phyloP scores from a whole-genome alignment of 805 yeast genomes.

The Helenozyma rhizophorensis region DNA sequence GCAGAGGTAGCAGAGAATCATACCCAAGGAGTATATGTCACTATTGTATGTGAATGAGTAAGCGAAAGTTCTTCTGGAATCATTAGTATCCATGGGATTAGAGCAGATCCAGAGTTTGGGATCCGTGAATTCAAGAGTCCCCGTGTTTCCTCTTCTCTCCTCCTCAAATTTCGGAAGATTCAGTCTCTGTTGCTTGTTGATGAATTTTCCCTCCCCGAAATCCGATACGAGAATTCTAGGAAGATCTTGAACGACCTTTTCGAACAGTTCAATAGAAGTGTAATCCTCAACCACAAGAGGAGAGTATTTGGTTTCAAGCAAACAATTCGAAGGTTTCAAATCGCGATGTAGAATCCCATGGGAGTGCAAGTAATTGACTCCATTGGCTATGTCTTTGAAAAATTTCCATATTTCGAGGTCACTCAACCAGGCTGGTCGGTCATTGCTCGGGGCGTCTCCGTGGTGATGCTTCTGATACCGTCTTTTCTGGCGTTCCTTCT shows the following conservation, averaged over 20 bases:
- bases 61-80: slow-evolving; percentile 33
- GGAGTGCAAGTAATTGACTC: slow-evolving; percentile 67
- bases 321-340: slow-evolving; percentile 83
- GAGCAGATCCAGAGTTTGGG: slow-evolving; percentile 62
- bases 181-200: slow-evolving; percentile 43
- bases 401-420: slow-evolving; percentile 64
- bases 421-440: slow-evolving; percentile 33
- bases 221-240: slow-evolving; percentile 82
- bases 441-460: no score
- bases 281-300: not conserved
- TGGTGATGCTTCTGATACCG: slow-evolving; percentile 11
- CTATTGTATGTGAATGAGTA: slow-evolving; percentile 64
- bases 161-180: slow-evolving; percentile 21
- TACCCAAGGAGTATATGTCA: slow-evolving; percentile 79
- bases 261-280: slow-evolving; percentile 8
- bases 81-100: slow-evolving; percentile 12
- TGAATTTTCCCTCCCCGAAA: slow-evolving; percentile 83
- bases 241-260: slow-evolving; percentile 22
- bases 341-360: slow-evolving; percentile 84
- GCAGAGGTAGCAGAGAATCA: slow-evolving; percentile 73
- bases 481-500: slow-evolving; percentile 20
- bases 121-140: slow-evolving; percentile 83
- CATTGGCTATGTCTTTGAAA: slow-evolving; percentile 62
- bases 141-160: slow-evolving; percentile 77
- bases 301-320: slow-evolving; percentile 42